These are phyloP conservation scores for Boletus coccyginus DNA, from an alignment of 768 basidiomycete genomes.

Conservation along the genomic window DNA sequence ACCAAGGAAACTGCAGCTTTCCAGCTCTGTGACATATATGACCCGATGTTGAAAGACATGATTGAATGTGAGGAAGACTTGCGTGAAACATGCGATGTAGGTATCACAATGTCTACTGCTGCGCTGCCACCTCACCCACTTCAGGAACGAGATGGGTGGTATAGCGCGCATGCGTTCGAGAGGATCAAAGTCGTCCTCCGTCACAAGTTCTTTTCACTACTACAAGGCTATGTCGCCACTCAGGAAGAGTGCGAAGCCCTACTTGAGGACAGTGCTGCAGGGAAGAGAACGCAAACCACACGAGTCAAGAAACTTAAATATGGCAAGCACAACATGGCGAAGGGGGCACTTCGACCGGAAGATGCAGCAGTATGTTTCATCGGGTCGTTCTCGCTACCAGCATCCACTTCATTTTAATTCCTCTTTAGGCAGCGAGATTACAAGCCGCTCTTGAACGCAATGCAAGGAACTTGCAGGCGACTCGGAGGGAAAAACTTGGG, in stretches of 20 bases:
- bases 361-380: constrained; percentile 67
- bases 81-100: constrained; percentile 71
- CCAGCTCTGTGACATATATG: constrained; percentile 90
- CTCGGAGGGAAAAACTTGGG: constrained; percentile 22
- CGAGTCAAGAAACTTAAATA: constrained; percentile 54
- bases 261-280: constrained; percentile 38
- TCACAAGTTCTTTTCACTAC: constrained; percentile 79
- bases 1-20: constrained; percentile 89
- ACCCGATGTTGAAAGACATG: constrained; percentile 79
- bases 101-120: constrained; percentile 26
- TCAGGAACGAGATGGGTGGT: constrained; percentile 90
- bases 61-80: constrained; percentile 71
- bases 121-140: not conserved
- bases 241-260: constrained; percentile 72
- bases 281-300: constrained; percentile 34
- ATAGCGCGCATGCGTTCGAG: constrained; percentile 68
- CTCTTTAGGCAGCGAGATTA: constrained; percentile 61
- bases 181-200: constrained; percentile 82
- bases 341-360: constrained; percentile 77
- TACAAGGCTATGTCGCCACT: constrained; percentile 68
- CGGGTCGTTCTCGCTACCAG: not conserved
- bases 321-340: constrained; percentile 87
- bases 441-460: constrained; percentile 58
- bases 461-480: constrained; percentile 30
- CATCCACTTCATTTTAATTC: not conserved